Conservation (phyloP, 2,329 filamentous ascomycete species). For the Dactylonectria macrodidyma region DNA sequence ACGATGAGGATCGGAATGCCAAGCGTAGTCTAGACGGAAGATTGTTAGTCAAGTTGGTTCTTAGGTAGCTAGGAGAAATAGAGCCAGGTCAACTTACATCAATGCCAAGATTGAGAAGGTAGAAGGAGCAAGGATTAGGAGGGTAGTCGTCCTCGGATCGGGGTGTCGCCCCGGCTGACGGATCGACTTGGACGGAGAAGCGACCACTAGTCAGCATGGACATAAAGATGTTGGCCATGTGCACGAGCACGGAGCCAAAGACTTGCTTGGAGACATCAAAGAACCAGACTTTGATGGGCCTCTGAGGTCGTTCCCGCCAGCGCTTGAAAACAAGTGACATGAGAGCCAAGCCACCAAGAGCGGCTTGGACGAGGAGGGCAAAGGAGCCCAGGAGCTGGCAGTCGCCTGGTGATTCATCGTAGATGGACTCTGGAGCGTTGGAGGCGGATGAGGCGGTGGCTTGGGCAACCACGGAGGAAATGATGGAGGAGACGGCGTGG, state of each 20-base stretch:
- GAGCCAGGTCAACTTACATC: constrained; percentile 77
- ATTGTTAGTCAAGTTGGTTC: constrained; percentile 27
- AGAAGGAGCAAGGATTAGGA: constrained; percentile 97
- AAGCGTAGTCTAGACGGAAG: constrained; percentile 83
- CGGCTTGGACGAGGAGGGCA: constrained; percentile 89
- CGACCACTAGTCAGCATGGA: constrained; percentile 94
- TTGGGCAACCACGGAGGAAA: constrained; percentile 49
- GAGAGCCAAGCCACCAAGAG: constrained; percentile 86
- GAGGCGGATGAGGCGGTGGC: constrained; percentile 42
- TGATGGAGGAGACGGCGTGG: constrained; percentile 49
- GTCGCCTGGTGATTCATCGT: constrained; percentile 74
- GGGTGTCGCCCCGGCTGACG: constrained; percentile 57
- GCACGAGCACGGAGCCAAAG: constrained; percentile 90
- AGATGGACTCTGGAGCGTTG: constrained; percentile 37
- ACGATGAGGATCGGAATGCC: constrained; percentile 96
- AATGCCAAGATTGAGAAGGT: constrained; percentile 92
- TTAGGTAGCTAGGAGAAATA: neutral
- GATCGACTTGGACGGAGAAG: constrained; percentile 76
- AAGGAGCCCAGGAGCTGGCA: constrained; percentile 92
- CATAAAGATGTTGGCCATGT: constrained; percentile 95
- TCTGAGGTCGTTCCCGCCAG: constrained; percentile 91
- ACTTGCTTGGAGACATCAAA: constrained; percentile 99
- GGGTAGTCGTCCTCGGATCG: constrained; percentile 70
- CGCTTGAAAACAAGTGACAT: constrained; percentile 93
- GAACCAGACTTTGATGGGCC: constrained; percentile 96